A percentile compares a stretch with the other conserved stretches of the same genome.
Conservation (phyloP, 805 yeast genomes). For the Priceomyces carsonii region DNA sequence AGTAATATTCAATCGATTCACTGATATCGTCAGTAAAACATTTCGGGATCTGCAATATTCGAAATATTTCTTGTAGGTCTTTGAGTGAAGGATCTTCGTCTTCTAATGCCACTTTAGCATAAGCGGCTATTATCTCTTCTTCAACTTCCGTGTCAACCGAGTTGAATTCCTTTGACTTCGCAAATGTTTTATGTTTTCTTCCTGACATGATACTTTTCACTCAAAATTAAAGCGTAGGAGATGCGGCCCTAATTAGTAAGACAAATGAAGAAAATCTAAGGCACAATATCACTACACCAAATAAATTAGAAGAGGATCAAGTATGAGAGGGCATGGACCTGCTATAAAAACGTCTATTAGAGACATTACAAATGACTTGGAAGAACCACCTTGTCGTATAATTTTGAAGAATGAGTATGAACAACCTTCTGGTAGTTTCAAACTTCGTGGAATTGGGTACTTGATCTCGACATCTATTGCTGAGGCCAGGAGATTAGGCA, state of each 20-base stretch:
- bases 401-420: constrained; percentile 50
- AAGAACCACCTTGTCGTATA: constrained; percentile 34
- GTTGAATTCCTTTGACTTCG: constrained; percentile 12
- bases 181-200: constrained; percentile 9
- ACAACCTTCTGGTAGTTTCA: constrained; percentile 61
- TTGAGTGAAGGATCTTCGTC: constrained; percentile 28
- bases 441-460: constrained; percentile 56
- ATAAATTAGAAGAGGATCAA: not conserved
- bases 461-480: constrained; percentile 37
- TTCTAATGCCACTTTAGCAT: constrained; percentile 21
- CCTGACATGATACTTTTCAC: constrained; percentile 2
- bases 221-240: not conserved
- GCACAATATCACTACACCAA: not conserved
- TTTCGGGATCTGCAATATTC: constrained; percentile 25
- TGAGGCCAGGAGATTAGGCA: constrained; percentile 19
- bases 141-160: constrained; percentile 22
- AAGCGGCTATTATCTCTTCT: constrained; percentile 37
- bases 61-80: constrained; percentile 26
- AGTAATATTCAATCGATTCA: constrained; percentile 33
- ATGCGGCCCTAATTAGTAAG: not conserved
- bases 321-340: constrained; percentile 13
- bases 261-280: not conserved
- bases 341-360: constrained; percentile 36
- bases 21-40: constrained; percentile 34
- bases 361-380: constrained; percentile 28